phyloP scores from a whole-genome alignment of 2,329 filamentous ascomycete genomes.

The Neoscytalidium dimidiatum region DNA sequence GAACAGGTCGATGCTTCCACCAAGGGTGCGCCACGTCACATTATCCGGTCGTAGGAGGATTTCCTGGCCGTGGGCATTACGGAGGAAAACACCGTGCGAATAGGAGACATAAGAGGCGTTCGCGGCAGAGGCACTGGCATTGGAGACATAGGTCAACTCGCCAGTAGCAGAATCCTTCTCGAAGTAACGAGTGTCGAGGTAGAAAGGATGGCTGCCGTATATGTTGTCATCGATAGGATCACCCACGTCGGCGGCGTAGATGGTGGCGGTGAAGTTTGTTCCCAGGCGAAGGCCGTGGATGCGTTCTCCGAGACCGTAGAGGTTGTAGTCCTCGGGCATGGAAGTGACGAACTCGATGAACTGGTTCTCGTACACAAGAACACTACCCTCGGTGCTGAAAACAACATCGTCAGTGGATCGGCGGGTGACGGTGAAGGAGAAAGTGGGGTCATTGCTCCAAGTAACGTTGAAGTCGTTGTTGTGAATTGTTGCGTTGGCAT shows the following conservation, averaged over 20 bases:
- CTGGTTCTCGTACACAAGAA: conserved; percentile 73
- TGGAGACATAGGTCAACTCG: conserved; percentile 55
- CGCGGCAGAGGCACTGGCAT: conserved; percentile 30
- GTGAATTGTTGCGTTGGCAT: conserved; percentile 42
- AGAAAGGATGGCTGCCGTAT: conserved; percentile 77
- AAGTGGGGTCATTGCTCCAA: conserved; percentile 60
- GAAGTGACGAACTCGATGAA: conserved; percentile 72
- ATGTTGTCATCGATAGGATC: conserved; percentile 67
- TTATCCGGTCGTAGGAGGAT: conserved; percentile 64
- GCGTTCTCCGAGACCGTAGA: conserved; percentile 74
- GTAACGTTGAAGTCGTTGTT: conserved; percentile 52
- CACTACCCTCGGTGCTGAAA: conserved; percentile 65
- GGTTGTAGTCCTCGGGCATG: conserved; percentile 70
- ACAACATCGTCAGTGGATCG: conserved; percentile 65
- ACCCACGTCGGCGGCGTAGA: conserved; percentile 68
- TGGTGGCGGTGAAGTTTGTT: conserved; percentile 69
- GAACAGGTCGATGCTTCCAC: conserved; percentile 77
- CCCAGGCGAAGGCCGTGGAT: conserved; percentile 72
- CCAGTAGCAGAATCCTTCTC: conserved; percentile 53
- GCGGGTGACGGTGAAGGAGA: conserved; percentile 58
- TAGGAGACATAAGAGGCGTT: conserved; percentile 62
- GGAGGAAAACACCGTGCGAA: conserved; percentile 75
- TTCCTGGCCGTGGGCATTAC: conserved; percentile 78
- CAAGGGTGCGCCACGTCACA: conserved; percentile 73
- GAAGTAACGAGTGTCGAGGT: conserved; percentile 78